These are phyloP conservation scores for Calonectria crousiana DNA, from an alignment of 2,329 filamentous ascomycete species.

Conservation along the genomic window DNA sequence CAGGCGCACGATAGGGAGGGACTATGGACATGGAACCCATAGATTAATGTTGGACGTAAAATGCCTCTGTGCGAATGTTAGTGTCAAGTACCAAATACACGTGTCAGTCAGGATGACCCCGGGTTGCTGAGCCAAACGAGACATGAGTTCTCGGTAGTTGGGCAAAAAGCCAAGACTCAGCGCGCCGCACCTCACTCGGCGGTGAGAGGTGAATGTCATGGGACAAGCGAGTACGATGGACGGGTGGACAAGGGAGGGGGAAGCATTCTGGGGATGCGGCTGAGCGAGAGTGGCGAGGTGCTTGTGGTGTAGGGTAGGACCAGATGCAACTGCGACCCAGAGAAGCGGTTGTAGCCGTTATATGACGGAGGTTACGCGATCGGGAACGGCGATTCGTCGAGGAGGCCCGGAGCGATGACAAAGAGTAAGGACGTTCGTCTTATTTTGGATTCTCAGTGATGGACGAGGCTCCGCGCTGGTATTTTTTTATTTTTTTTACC, in stretches of 20 bases:
- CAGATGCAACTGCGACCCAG: neutral
- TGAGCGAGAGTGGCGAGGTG: conserved; percentile 9
- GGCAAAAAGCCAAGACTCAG: neutral
- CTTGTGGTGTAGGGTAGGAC: conserved; percentile 16
- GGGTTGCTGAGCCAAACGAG: neutral
- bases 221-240: neutral
- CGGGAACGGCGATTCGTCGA: neutral
- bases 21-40: neutral
- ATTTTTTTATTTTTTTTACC: neutral
- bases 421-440: neutral
- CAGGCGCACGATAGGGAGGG: neutral
- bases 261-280: neutral
- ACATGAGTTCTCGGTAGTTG: neutral
- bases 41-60: neutral
- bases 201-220: neutral
- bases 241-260: neutral
- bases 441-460: neutral
- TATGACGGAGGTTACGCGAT: conserved; percentile 2
- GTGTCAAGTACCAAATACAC: neutral
- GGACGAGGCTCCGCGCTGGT: neutral
- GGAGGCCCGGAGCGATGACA: neutral
- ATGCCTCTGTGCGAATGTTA: neutral
- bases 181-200: neutral
- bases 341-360: neutral
- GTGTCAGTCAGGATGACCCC: neutral